Evolutionary conservation across 108 stramenopile genomes (phyloP), one percentile per base, ranked within the genome.

Genomic region (Skeletonema tropicum): DNA sequence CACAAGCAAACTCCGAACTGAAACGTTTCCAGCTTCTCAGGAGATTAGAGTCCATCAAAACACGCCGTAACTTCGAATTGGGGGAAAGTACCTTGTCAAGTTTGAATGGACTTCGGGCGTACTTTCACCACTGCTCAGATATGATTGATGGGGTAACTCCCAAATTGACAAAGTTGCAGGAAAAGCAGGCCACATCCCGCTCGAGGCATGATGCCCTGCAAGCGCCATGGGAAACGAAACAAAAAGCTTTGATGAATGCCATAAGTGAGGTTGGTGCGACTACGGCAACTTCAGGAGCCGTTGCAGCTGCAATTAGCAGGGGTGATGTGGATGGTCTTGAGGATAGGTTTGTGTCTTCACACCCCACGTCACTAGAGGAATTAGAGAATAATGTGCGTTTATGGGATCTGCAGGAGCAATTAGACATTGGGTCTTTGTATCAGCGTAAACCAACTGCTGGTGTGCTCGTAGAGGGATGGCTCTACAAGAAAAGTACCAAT

Each of bases 21-120:
- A 94, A 91, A 59, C 85, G 94, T 31, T 94, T 94, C 71, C 94
- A 92, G 62, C 75, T 94, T 13, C 69, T 92, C 68, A 85, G 90
- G 60, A 81, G 90, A 57, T 76, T 94, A 42, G 88, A 91, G 35
- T 85, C 87, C 10, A 82, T 90, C 71, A 94, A 94, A 82, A 90
- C 90, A 46, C 83, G 94, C 6, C 77, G 91, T n/a, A 93, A 92
- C 68, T 93, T 96, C 82, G 94, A 92, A 83, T 70, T 96, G 52
- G 90, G 92, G n/a, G 94, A 96, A 71, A 84, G 79, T 55, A 71
- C 85, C 26, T 64, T 93, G n/a, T 86, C 91, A 5, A 87, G 87
- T 10, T 66, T 96, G 57, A 83, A 89, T 77, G 94, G 92, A 10
- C 77, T 93, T 3, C 64, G 88, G 9, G 85, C 88, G 3, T 92